Evolutionary conservation across 179 eudicot genomes (phyloP), one percentile per base, ranked within the genome.

Genomic region (Beta corolliflora): DNA sequence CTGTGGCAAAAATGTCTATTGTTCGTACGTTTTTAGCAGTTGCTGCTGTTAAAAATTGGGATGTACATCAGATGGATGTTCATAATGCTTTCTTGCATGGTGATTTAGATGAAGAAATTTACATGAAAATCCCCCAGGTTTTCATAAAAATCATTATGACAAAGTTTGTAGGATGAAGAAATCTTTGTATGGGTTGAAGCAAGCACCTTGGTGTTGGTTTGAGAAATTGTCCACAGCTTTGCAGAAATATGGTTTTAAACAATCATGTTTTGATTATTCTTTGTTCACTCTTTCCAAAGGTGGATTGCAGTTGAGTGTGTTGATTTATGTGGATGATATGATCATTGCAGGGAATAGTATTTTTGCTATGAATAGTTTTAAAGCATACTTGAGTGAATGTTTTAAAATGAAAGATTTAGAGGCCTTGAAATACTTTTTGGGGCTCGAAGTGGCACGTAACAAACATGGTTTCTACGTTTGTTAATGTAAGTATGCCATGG

Each of bases 351-450:
- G 73, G n/a, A 41, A 69, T 15, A 46, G 10, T 44, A 8, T 2
- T 18, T 41, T 19, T 70, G 73, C 73, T 4, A 41, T 70, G 67
- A 11, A 41, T 7, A 18, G 73, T 41, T 70, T 70, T 41, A 70
- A 70, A 46, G 21, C 50, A 41, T 70, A 70, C 10, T 70, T 70
- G 52, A 19, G 73, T 14, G 21, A 70, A 9, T 70, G 73, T 70
- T 70, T 68, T 70, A 18, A 70, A 18, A 70, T 70, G 73, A 70
- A 70, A 41, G 52, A 70, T 70, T 46, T 70, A 5, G 52, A 21
- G 8, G 52, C 52, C 1, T 15, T 70, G 53, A 70, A 69, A 45
- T 69, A 69, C 44, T 69, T 69, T 41, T 41, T 69, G 50, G 73
- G 73, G 11, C 9, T 69, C 14, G 73, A 70, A 19, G 21, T 70